Evolutionary conservation across 495 filamentous ascomycete species (phyloP).

Genomic region (Durotheca rogersii): DNA sequence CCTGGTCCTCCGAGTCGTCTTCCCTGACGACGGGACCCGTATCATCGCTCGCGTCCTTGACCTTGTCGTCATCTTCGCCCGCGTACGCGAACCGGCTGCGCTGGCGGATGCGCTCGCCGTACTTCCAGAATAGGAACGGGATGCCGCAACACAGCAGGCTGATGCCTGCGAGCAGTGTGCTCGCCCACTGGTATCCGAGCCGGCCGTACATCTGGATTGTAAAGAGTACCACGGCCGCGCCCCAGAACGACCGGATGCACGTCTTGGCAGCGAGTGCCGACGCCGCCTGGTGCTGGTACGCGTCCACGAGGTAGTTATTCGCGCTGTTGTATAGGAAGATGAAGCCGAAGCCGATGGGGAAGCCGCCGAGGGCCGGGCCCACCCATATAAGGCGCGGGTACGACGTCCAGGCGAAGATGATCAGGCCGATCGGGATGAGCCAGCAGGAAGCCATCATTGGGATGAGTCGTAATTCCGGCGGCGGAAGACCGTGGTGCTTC

Average conservation of each 20-base stretch:
- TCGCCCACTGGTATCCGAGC: slow-evolving; percentile 75
- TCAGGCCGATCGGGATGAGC: slow-evolving; percentile 72
- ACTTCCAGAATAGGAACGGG: slow-evolving; percentile 74
- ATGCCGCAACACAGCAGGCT: slow-evolving; percentile 72
- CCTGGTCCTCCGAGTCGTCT: slow-evolving; percentile 39
- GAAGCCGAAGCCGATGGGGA: slow-evolving; percentile 80
- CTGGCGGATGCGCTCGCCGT: slow-evolving; percentile 65
- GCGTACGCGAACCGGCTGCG: slow-evolving; percentile 66
- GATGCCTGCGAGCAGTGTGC: slow-evolving; percentile 67
- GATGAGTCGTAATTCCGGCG: slow-evolving; percentile 72
- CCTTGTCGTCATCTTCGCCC: slow-evolving; percentile 44
- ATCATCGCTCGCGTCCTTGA: slow-evolving; percentile 22
- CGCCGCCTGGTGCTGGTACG: slow-evolving; percentile 82
- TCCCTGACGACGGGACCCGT: slow-evolving; percentile 12
- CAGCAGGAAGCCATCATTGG: slow-evolving; percentile 87
- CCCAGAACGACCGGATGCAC: slow-evolving; percentile 76
- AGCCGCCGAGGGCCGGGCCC: slow-evolving; percentile 70
- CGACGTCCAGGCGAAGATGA: slow-evolving; percentile 84
- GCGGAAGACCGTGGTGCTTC: slow-evolving; percentile 66
- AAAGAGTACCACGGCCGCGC: slow-evolving; percentile 72
- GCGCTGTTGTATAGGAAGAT: slow-evolving; percentile 84
- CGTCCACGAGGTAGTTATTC: slow-evolving; percentile 79
- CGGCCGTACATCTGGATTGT: slow-evolving; percentile 77
- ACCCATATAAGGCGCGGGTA: slow-evolving; percentile 66
- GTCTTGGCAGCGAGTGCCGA: slow-evolving; percentile 84